Conservation (phyloP, 163 green algal species). For the Scenedesmus sp. region DNA sequence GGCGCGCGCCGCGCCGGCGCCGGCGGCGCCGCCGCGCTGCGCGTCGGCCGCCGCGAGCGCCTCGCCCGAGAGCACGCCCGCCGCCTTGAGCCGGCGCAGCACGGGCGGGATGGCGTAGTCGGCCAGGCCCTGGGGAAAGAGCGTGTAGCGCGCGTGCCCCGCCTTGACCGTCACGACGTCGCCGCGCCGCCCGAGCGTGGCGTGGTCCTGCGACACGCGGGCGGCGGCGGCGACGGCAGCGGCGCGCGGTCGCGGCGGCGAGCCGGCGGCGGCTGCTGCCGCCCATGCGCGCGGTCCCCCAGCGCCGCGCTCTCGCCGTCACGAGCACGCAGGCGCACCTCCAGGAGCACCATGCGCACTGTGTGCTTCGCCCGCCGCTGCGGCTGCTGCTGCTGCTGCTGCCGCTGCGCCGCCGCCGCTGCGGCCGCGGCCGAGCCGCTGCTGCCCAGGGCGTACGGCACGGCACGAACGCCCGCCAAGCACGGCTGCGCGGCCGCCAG, state of each 20-base stretch:
- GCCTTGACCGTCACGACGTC: slow-evolving; percentile 25
- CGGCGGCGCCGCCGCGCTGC: no score
- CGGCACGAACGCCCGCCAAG: neutral
- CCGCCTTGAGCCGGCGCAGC: no score
- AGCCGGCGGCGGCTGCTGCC: neutral
- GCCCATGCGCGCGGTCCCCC: neutral
- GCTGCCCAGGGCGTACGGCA: slow-evolving; percentile 46
- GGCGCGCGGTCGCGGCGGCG: neutral
- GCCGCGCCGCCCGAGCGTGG: slow-evolving; percentile 18
- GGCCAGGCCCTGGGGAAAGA: slow-evolving; percentile 25
- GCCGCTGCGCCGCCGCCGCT: neutral
- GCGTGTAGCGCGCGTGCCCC: slow-evolving; percentile 24
- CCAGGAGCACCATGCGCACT: slow-evolving; percentile 37
- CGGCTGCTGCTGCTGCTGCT: slow-evolving; percentile 10
- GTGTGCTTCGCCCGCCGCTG: slow-evolving; percentile 34
- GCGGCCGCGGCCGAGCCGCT: neutral
- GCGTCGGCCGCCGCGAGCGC: no score
- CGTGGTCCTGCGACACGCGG: slow-evolving; percentile 16
- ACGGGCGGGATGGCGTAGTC: slow-evolving; percentile 44
- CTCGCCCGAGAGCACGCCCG: no score
- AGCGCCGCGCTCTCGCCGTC: neutral
- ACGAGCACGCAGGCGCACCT: slow-evolving; percentile 9
- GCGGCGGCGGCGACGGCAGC: neutral
- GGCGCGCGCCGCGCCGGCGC: no score
- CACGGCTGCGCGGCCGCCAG: no score